Evolutionary conservation across 495 filamentous ascomycete species (phyloP), one percentile per base, ranked within the genome.

Genomic region (Platismatia glauca): DNA sequence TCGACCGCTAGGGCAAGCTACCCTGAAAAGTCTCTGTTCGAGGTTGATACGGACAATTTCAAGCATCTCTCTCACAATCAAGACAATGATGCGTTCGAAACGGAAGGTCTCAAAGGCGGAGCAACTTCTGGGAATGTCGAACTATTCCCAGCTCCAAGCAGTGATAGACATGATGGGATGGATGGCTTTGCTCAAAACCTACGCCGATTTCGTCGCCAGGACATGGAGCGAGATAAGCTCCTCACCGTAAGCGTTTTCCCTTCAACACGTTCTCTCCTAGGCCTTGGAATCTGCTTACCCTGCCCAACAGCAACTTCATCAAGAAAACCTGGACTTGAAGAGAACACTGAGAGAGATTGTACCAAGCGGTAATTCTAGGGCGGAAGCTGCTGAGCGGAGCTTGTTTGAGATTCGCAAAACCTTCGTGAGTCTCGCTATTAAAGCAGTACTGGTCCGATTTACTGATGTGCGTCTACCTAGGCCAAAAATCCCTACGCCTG

Each of bases 401-500:
- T 58, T 58, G 13, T 43, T 58, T 7, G 38, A 58, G 57, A 33
- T 43, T 12, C 57, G 41, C 57, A 58, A 58, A 15, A 8, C 37
- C 7, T 6, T 43, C n/a, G 56, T 58, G 43, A 41, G 35, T 37
- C 4, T 39, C 34, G n/a, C 43, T 24, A 58, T 39, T 7, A n/a
- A 31, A 8, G 22, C 56, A 22, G n/a, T 31, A 41, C 2, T 9
- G 16, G 13, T 41, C 11, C 1, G n/a, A 16, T 29, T 39, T 43
- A 0, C 56, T 43, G 31, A 58, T 31, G 22, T 16, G 13, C 4
- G 15, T 12, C 13, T 1, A 52, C 0, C 50, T 60, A 79, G 74
- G 79, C 80, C 11, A 78, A 76, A n/a, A 85, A 82, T 65, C 78
- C 84, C 4, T 86, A 84, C 62, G 79, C 81, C 0, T 74, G 84